Evolutionary conservation across 2,329 filamentous ascomycete genomes (phyloP), one percentile per base, ranked within the genome.

Genomic region (Lasiodiplodia gonubiensis): DNA sequence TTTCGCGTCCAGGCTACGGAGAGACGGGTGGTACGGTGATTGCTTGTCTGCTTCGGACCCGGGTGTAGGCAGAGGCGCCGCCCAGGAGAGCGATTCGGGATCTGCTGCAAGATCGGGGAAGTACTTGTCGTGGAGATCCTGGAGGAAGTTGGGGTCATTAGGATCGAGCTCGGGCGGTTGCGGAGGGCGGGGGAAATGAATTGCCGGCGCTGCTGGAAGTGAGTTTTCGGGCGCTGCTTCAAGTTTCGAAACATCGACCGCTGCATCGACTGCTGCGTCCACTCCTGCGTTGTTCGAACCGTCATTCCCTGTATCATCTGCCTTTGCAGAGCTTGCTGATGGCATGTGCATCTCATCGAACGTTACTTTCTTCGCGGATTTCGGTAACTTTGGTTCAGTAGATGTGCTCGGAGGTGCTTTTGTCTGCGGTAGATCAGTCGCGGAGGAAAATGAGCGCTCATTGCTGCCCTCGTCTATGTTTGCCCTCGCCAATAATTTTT

Each of bases 81-180:
- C 95, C 94, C 94, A 99, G 23, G 92, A 92, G 4, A 97, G 87
- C 64, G 92, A 90, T 68, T 90, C 89, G 0, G 94, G 93, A 78
- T 97, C 92, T 66, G 93, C 88, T 2, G 94, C 89, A 1, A 97
- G 89, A 70, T 89, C 88, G 14, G 95, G 94, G 80, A 97, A 99
- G 85, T 97, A 99, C 79, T 97, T 97, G 25, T 89, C 82, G 83
- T 97, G 94, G 6, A 99, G 88, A 67, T 92, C 90, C 55, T 87
- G 81, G 68, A 98, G 89, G 81, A 98, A 98, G 74, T 92, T 85
- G 0, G 92, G 90, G 68, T 94, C 92, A 46, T 88, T 84, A 0
- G 94, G 93, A 77, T 98, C 92, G 70, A 98, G 90, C 68, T 93
- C 90, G 12, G 91, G 91, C 2, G 85, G 84, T 72, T 77, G 84